Percentiles rank a stretch among this genome's conserved stretches.
Evolutionary conservation across 345 rosid genomes (phyloP).

Genomic region (Melaleuca quinquenervia): DNA sequence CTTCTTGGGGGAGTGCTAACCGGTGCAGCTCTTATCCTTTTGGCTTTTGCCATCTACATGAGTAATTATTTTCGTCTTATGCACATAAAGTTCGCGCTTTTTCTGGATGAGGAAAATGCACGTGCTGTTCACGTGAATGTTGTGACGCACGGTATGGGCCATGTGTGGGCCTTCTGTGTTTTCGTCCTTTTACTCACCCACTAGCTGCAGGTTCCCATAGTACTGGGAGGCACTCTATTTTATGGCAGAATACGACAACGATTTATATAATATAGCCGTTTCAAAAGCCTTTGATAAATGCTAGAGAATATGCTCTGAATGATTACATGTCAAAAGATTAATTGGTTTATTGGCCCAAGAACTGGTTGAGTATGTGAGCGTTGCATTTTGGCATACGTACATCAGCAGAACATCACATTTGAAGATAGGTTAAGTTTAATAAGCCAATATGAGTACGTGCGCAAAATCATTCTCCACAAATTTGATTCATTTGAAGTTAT

Average conservation of each 20-base stretch:
- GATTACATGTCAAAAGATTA: background rate
- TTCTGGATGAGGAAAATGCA: background rate
- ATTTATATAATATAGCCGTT: background rate
- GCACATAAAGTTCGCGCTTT: background rate
- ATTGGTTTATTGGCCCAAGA: background rate
- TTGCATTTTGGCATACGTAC: background rate
- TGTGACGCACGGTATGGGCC: background rate
- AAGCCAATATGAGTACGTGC: background rate
- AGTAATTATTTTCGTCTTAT: constrained; percentile 1
- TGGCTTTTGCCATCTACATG: background rate
- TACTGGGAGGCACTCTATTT: background rate
- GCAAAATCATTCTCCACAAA: background rate
- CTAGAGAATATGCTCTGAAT: background rate
- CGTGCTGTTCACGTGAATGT: background rate
- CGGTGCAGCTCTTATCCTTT: background rate
- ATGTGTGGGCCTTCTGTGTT: background rate
- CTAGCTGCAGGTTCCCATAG: background rate
- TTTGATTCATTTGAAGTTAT: background rate
- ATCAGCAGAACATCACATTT: background rate
- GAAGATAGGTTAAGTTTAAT: background rate
- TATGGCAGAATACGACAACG: background rate
- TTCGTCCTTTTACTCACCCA: background rate
- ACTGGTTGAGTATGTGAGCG: background rate
- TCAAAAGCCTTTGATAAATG: background rate
- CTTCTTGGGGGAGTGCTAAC: background rate